These are phyloP conservation scores for Seiridium cupressi DNA, from an alignment of 2,329 filamentous ascomycete genomes.

Conservation along the genomic window DNA sequence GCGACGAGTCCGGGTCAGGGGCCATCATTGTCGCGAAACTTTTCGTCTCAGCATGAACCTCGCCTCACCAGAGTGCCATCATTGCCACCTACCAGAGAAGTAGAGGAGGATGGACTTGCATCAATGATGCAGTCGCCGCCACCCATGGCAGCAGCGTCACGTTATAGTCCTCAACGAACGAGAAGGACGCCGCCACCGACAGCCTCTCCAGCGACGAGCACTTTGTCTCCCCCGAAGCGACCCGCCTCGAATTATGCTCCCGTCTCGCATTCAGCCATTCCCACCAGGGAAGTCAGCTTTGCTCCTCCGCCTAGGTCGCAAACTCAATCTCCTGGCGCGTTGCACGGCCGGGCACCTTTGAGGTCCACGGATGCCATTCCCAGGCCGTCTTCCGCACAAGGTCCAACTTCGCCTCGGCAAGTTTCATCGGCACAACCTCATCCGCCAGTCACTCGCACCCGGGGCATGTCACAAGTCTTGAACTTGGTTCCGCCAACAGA, in stretches of 20 bases:
- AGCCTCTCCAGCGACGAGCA: slow-evolving; percentile 34
- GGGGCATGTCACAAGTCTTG: slow-evolving; percentile 53
- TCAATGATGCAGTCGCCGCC: slow-evolving; percentile 26
- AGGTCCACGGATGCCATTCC: slow-evolving; percentile 42
- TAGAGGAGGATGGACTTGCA: slow-evolving; percentile 52
- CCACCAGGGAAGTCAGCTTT: slow-evolving; percentile 38
- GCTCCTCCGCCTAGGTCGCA: slow-evolving; percentile 57
- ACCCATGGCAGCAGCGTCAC: slow-evolving; percentile 26
- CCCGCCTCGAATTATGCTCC: slow-evolving; percentile 50
- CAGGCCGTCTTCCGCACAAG: slow-evolving; percentile 54
- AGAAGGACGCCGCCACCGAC: slow-evolving; percentile 52
- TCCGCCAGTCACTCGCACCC: slow-evolving; percentile 35
- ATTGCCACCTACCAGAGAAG: slow-evolving; percentile 60
- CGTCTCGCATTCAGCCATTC: slow-evolving; percentile 28
- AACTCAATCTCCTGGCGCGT: slow-evolving; percentile 59
- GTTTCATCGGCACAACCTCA: slow-evolving; percentile 11
- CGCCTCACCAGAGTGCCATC: slow-evolving; percentile 54
- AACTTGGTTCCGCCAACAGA: slow-evolving; percentile 63
- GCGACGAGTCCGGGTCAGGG: slow-evolving; percentile 35
- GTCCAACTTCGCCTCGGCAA: slow-evolving; percentile 36
- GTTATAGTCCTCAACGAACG: slow-evolving; percentile 36
- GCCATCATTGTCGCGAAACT: slow-evolving; percentile 45
- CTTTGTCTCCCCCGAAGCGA: slow-evolving; percentile 57
- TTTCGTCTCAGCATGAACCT: slow-evolving; percentile 52
- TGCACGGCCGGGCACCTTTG: slow-evolving; percentile 34